These are phyloP conservation scores for Boletellus sp. DNA, from an alignment of 768 basidiomycete genomes.

Conservation along the genomic window DNA sequence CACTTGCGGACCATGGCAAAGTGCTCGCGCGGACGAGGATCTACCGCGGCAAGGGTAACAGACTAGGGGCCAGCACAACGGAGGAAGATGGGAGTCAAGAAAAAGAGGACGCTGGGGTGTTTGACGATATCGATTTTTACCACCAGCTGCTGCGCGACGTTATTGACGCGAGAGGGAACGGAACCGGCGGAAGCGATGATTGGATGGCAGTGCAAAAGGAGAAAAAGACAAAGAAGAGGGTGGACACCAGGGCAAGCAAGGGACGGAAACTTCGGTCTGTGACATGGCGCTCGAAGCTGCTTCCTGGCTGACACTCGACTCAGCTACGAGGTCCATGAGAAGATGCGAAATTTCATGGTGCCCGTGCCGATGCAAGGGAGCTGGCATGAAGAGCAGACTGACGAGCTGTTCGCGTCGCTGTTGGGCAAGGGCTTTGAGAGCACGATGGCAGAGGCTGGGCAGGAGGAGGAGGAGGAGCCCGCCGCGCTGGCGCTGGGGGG, in stretches of 20 bases:
- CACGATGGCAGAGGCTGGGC: conserved; percentile 23
- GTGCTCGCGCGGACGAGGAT: conserved; percentile 62
- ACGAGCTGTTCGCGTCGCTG: conserved; percentile 88
- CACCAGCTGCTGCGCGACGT: conserved; percentile 88
- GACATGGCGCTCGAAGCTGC: not conserved
- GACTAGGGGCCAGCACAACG: conserved; percentile 36
- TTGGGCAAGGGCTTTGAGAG: conserved; percentile 70
- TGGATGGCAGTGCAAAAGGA: conserved; percentile 66
- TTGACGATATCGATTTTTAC: conserved; percentile 93
- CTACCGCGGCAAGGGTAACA: conserved; percentile 45
- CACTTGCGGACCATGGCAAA: conserved; percentile 53
- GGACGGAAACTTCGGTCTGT: conserved; percentile 84
- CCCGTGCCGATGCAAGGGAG: conserved; percentile 62
- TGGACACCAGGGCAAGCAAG: conserved; percentile 96
- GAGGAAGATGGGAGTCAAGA: conserved; percentile 35
- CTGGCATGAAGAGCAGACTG: conserved; percentile 97
- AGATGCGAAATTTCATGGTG: conserved; percentile 95
- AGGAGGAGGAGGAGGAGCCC: conserved; percentile 27
- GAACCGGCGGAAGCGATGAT: conserved; percentile 45
- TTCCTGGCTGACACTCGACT: conserved; percentile 3
- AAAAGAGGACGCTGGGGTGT: conserved; percentile 47
- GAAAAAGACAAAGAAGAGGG: conserved; percentile 75
- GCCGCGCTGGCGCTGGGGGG: conserved; percentile 37
- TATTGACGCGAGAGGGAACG: conserved; percentile 63
- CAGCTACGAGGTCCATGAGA: conserved; percentile 93